phyloP scores from a whole-genome alignment of 306 rosid genomes.

The Begonia loranthoides region DNA sequence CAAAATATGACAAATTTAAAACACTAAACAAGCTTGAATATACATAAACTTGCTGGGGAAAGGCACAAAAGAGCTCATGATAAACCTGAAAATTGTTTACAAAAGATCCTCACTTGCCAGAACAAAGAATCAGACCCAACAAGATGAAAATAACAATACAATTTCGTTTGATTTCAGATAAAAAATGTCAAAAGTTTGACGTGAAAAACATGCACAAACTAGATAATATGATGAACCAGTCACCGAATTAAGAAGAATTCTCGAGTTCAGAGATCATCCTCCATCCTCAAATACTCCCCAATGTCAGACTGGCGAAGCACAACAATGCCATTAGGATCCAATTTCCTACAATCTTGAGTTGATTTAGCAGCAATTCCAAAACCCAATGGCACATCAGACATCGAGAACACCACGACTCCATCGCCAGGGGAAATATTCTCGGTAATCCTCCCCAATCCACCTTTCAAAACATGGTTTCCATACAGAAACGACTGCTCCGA shows the following conservation, averaged over 20 bases:
- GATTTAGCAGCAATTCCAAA: conserved; percentile 83
- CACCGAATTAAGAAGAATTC: not conserved
- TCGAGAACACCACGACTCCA: conserved; percentile 79
- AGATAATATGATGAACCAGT: not conserved
- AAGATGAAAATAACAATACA: too few relatives aligned
- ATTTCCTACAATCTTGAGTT: conserved; percentile 85
- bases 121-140: too few relatives aligned
- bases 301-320: conserved; percentile 84
- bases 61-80: too few relatives aligned
- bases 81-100: too few relatives aligned
- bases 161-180: too few relatives aligned
- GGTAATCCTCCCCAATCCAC: conserved; percentile 77
- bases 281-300: conserved; percentile 91
- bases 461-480: conserved; percentile 76
- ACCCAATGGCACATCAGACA: conserved; percentile 84
- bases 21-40: too few relatives aligned
- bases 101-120: too few relatives aligned
- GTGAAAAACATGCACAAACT: not conserved
- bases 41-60: too few relatives aligned
- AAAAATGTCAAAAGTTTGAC: too few relatives aligned
- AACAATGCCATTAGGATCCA: conserved; percentile 82
- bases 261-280: conserved; percentile 61
- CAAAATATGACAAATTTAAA: too few relatives aligned
- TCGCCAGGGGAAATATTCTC: conserved; percentile 65
- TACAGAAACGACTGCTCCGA: conserved; percentile 80